Conservation (phyloP, 768 basidiomycete species). For the Podaxis sp. region DNA sequence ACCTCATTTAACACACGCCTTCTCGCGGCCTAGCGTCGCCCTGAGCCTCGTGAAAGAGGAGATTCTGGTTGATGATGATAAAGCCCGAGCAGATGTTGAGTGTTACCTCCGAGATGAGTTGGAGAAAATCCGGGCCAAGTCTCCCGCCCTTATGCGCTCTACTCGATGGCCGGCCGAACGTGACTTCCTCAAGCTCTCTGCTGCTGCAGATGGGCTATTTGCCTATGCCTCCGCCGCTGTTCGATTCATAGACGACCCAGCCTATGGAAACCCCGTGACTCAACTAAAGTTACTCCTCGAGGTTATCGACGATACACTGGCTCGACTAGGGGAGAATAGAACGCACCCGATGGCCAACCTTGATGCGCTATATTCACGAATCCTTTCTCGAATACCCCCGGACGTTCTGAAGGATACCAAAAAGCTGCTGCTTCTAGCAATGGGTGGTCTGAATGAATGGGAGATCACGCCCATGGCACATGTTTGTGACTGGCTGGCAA, state of each 20-base stretch:
- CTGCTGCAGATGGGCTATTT: neutral
- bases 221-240: neutral
- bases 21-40: neutral
- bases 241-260: neutral
- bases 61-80: neutral
- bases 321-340: too few relatives aligned
- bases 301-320: neutral
- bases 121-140: neutral
- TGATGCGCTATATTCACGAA: conserved; percentile 7
- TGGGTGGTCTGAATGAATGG: too few relatives aligned
- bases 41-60: neutral
- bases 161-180: neutral
- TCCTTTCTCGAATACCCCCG: neutral
- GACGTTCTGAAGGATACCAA: too few relatives aligned
- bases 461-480: neutral
- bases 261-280: neutral
- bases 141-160: neutral
- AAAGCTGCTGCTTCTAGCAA: too few relatives aligned
- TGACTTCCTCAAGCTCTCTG: neutral
- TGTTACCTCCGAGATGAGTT: neutral
- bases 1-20: neutral
- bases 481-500: neutral
- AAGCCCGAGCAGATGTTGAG: neutral
- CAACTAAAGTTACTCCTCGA: neutral
- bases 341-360: conserved; percentile 3